These are phyloP conservation scores for Aspergillus eucalypticola DNA, from an alignment of 2,329 filamentous ascomycete species.

Conservation along the genomic window DNA sequence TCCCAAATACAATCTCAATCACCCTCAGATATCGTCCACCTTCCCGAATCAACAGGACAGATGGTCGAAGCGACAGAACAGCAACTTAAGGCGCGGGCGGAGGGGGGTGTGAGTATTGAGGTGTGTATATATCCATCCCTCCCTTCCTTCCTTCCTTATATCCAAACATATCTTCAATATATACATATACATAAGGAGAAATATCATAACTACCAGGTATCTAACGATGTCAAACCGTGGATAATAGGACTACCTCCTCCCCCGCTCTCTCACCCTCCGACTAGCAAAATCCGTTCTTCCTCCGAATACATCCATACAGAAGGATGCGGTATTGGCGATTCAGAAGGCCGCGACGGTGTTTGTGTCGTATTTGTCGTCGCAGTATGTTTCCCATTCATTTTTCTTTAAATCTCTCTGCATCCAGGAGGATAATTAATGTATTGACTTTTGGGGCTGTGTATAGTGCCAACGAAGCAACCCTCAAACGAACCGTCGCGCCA, in stretches of 20 bases:
- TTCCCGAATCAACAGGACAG: conserved; percentile 17
- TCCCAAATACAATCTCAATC: neutral
- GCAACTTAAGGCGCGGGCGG: conserved; percentile 41
- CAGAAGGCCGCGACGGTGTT: conserved; percentile 68
- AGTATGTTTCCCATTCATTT: conserved; percentile 44
- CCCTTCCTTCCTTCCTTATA: no score
- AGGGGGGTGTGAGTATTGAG: conserved; percentile 43
- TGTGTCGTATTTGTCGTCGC: conserved; percentile 62
- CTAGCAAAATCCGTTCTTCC: conserved; percentile 65
- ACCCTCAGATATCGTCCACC: neutral
- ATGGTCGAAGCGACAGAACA: conserved; percentile 40
- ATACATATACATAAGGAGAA: neutral
- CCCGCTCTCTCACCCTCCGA: conserved; percentile 62
- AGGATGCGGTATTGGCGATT: conserved; percentile 64
- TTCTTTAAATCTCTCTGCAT: neutral
- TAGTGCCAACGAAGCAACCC: conserved; percentile 62
- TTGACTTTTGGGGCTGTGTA: conserved; percentile 2
- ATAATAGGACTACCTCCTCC: conserved; percentile 61
- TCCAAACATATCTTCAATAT: neutral
- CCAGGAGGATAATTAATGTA: neutral
- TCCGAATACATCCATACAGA: conserved; percentile 65
- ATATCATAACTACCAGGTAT: no score
- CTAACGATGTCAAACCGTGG: neutral
- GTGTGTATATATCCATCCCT: conserved; percentile 23
- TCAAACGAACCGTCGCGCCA: conserved; percentile 63